Evolutionary conservation across 345 rosid genomes (phyloP).

Genomic region (Noccaea bulbosa): DNA sequence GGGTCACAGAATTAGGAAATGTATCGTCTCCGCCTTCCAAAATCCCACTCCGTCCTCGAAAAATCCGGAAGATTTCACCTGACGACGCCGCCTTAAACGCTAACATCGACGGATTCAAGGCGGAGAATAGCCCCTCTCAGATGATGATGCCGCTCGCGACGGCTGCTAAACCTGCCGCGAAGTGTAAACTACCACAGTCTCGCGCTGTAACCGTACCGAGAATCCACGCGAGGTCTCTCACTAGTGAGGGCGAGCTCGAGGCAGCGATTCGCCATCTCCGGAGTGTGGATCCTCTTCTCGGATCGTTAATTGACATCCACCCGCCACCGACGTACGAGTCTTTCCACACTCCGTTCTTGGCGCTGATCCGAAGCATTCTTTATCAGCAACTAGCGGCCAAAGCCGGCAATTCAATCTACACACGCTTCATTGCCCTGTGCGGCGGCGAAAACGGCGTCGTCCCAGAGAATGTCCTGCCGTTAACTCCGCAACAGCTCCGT

Average conservation of each 20-base stretch:
- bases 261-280: constrained; percentile 79
- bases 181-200: constrained; percentile 43
- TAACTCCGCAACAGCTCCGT: constrained; percentile 77
- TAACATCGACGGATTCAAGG: constrained; percentile 29
- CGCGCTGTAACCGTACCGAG: constrained; percentile 54
- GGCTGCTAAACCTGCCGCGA: constrained; percentile 40
- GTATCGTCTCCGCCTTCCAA: constrained; percentile 70
- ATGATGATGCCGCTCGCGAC: constrained; percentile 31
- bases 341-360: constrained; percentile 79
- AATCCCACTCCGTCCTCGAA: constrained; percentile 92
- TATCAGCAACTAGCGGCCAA: constrained; percentile 90
- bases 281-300: constrained; percentile 68
- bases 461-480: constrained; percentile 71
- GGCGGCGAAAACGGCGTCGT: constrained; percentile 77
- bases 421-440: constrained; percentile 83
- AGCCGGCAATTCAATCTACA: constrained; percentile 88
- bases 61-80: constrained; percentile 76
- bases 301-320: constrained; percentile 64
- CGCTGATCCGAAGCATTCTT: constrained; percentile 85
- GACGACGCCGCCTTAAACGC: constrained; percentile 36
- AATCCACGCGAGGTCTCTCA: constrained; percentile 66
- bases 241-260: constrained; percentile 87
- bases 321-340: constrained; percentile 80
- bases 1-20: constrained; percentile 45
- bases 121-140: constrained; percentile 40